Percentiles rank a stretch among this genome's conserved stretches.
These are phyloP conservation scores for Conticribra weissflogii DNA, from an alignment of 108 stramenopile species.

Conservation along the genomic window DNA sequence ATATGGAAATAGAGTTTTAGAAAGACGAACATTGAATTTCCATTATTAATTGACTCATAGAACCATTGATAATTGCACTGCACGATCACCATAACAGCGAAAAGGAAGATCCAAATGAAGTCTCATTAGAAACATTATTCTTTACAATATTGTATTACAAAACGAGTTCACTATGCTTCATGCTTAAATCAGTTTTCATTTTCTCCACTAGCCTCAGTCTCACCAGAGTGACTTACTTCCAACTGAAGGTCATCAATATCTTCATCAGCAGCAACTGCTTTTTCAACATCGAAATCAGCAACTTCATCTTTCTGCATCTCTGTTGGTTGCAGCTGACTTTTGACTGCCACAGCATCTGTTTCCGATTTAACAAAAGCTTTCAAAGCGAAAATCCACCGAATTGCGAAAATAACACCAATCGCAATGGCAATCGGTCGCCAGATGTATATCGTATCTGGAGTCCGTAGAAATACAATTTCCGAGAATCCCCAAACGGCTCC, in stretches of 20 bases:
- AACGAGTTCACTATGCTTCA: no score
- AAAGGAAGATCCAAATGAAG: no score
- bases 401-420: slow-evolving; percentile 19
- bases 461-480: slow-evolving; percentile 31
- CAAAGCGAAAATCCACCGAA: slow-evolving; percentile 32
- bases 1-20: no score
- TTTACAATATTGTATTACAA: no score
- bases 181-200: background rate
- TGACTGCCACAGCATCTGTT: background rate
- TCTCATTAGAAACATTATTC: no score
- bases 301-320: background rate
- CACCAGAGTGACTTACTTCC: background rate
- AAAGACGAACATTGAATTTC: no score
- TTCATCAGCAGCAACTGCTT: background rate
- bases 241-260: background rate
- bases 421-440: slow-evolving; percentile 27
- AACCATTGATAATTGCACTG: no score
- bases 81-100: no score
- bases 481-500: slow-evolving; percentile 45
- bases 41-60: no score
- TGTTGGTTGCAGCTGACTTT: background rate
- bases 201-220: background rate
- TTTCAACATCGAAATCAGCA: background rate
- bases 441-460: slow-evolving; percentile 7
- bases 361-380: slow-evolving; percentile 4